These are phyloP conservation scores for Astragalus membranaceus DNA, from an alignment of 306 rosid species.

Conservation along the genomic window DNA sequence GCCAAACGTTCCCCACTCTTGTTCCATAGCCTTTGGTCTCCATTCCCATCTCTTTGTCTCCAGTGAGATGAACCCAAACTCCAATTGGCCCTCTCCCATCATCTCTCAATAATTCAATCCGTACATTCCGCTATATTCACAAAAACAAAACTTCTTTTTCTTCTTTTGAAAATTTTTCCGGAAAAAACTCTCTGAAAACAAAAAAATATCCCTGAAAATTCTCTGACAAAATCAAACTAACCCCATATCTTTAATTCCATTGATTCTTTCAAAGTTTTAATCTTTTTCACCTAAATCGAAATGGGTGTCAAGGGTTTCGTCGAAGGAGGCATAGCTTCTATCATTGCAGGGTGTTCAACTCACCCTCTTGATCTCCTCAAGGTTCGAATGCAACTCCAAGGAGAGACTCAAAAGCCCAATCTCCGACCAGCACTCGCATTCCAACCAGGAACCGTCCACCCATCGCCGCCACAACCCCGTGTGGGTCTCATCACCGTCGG, in stretches of 20 bases:
- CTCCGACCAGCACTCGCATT: constrained; percentile 36
- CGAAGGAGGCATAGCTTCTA: constrained; percentile 78
- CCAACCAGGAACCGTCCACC: constrained; percentile 5
- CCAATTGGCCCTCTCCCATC: constrained; percentile 16
- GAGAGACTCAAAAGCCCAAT: constrained; percentile 31
- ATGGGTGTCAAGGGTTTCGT: constrained; percentile 71
- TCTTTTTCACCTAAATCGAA: background rate
- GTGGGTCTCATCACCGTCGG: constrained; percentile 43
- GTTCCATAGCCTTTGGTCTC: constrained; percentile 34
- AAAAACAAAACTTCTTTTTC: background rate
- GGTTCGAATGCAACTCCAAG: constrained; percentile 85
- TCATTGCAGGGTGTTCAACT: constrained; percentile 60
- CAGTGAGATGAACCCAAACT: constrained; percentile 40
- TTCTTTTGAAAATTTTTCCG: background rate
- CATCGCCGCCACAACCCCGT: background rate
- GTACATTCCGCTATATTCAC: no score
- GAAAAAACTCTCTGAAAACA: background rate
- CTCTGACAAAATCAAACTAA: constrained; percentile 10
- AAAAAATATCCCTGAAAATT: background rate
- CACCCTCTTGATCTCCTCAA: constrained; percentile 76
- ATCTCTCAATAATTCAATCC: background rate
- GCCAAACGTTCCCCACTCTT: constrained; percentile 40
- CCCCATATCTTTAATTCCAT: background rate
- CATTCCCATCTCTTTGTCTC: constrained; percentile 59
- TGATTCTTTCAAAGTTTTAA: constrained; percentile 4